phyloP scores from a whole-genome alignment of 202 grass and related monocot species.

The Setaria italica region DNA sequence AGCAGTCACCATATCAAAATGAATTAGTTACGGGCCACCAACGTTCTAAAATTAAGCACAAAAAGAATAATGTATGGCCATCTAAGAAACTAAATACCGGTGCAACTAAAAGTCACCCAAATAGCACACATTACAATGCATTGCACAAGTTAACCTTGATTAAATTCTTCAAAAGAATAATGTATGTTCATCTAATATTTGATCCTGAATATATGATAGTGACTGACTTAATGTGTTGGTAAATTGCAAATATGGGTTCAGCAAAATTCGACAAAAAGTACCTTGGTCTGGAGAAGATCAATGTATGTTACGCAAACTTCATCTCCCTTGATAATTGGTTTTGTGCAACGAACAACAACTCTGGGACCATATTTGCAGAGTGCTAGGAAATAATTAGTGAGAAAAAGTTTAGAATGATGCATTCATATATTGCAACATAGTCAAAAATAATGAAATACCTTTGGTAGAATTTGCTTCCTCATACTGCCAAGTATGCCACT shows the following conservation, averaged over 20 bases:
- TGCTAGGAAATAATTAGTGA: conserved; percentile 41
- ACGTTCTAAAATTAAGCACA: background rate
- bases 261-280: conserved; percentile 46
- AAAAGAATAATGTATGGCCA: background rate
- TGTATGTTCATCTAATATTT: background rate
- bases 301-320: conserved; percentile 88
- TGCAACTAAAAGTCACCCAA: background rate
- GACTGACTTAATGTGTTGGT: conserved; percentile 7
- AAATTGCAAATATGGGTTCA: conserved; percentile 8
- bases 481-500: conserved; percentile 57
- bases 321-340: conserved; percentile 71
- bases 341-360: conserved; percentile 72
- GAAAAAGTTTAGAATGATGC: conserved; percentile 10
- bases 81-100: conserved; percentile 26
- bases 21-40: background rate
- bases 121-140: conserved; percentile 24
- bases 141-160: conserved; percentile 13
- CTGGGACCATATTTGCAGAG: conserved; percentile 65
- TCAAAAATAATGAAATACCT: conserved; percentile 56
- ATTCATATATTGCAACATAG: conserved; percentile 29
- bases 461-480: conserved; percentile 46
- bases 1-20: background rate
- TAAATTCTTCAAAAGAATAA: conserved; percentile 29
- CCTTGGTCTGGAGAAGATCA: conserved; percentile 83
- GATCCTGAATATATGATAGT: background rate